phyloP scores from a whole-genome alignment of 768 basidiomycete species.

The Tricholoma bakamatsutake region DNA sequence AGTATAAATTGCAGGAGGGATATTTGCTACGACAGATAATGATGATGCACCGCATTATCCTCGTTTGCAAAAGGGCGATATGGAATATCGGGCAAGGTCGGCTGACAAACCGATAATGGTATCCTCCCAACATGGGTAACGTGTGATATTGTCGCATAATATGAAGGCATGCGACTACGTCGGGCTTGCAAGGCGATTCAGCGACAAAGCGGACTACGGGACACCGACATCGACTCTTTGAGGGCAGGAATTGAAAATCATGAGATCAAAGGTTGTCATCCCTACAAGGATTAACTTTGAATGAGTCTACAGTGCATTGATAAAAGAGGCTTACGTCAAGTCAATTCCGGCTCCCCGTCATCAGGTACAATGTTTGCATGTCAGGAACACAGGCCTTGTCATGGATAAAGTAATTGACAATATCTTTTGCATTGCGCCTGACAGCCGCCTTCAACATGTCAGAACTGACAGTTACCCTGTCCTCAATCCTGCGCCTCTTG shows the following conservation, averaged over 20 bases:
- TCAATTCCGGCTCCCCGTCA: conserved; percentile 3
- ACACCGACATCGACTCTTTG: no score
- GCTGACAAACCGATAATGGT: no score
- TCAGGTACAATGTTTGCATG: conserved; percentile 49
- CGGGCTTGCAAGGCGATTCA: no score
- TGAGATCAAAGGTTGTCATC: background rate
- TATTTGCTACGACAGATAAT: background rate
- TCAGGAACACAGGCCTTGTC: conserved; percentile 75
- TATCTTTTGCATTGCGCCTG: conserved; percentile 56
- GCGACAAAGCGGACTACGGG: no score
- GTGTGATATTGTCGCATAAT: no score
- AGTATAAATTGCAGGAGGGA: background rate
- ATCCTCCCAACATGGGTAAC: no score
- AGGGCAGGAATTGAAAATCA: no score
- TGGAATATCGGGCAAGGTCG: no score
- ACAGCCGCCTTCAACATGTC: conserved; percentile 66
- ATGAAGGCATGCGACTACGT: no score
- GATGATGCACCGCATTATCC: background rate
- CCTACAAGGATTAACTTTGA: background rate
- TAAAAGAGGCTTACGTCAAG: background rate
- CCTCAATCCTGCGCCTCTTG: conserved; percentile 53
- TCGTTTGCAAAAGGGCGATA: no score
- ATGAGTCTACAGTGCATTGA: background rate
- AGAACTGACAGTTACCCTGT: conserved; percentile 47
- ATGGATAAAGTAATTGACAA: conserved; percentile 61